Evolutionary conservation across 2,329 filamentous ascomycete species (phyloP), one percentile per base, ranked within the genome.

Genomic region (Fusarium virguliforme): DNA sequence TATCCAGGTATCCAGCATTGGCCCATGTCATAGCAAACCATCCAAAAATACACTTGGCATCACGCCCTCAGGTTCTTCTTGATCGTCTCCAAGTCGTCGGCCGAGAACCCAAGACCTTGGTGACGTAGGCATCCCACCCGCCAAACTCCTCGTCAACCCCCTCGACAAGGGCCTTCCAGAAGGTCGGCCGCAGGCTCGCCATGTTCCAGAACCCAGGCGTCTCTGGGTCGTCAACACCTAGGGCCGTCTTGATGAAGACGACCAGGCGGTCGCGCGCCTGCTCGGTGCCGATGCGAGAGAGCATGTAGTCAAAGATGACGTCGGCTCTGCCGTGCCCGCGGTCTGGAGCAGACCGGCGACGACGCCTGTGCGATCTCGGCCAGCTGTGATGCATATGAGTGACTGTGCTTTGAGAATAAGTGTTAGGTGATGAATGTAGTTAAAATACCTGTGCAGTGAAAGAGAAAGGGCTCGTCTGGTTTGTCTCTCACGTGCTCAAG

Each of bases 331-430:
- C 26, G 84, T 83, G 32, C 85, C 86, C 2, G 85, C 85, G n/a
- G 79, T 79, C 60, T 86, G 80, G n/a, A 89, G 77, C 6, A 89
- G 75, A 9, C 83, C 86, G 0, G 83, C 81, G 8, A 88, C 74
- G 8, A 89, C 81, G 8, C 86, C 87, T 0, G 86, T 89, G 26
- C 86, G 82, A 65, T 89, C 87, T 57, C 87, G 83, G 8, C 87
- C 87, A 26, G 85, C 87, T 88, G 13, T 26, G 28, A 35, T 12
- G 34, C 8, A 10, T 28, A 30, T 30, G 7, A 53, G 53, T 15
- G 24, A 3, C 26, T 48, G 43, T 18, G 18, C 18, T 18, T 18
- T 18, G 18, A 18, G 18, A 18, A 18, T 18, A 18, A 18, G 18
- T 18, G 18, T 18, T 18, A 18, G 18, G 18, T 18, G 18, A 18